These are phyloP conservation scores for Gonapodya prolifera DNA, from an alignment of 192 early-diverging fungal genomes.

Conservation along the genomic window DNA sequence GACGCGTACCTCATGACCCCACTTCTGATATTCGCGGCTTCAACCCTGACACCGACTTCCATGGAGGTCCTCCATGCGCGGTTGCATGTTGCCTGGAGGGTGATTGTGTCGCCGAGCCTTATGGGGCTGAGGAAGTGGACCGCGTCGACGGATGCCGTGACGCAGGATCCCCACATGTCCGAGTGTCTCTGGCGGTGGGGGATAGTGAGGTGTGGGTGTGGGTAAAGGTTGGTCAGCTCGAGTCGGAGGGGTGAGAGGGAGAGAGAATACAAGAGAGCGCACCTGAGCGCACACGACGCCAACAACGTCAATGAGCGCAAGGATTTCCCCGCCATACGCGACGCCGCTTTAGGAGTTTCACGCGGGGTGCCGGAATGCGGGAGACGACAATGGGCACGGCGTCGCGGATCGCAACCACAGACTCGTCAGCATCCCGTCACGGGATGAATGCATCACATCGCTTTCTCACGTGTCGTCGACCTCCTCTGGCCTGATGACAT, in stretches of 20 bases:
- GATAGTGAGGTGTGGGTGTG: background rate
- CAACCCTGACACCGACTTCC: conserved; percentile 58
- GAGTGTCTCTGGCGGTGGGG: background rate
- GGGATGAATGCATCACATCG: background rate
- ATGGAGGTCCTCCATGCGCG: conserved; percentile 56
- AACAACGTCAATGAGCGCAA: background rate
- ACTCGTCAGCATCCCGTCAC: background rate
- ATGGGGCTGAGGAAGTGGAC: conserved; percentile 57
- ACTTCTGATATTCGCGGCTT: conserved; percentile 34
- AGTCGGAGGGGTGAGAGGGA: too few relatives aligned
- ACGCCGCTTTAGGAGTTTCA: background rate
- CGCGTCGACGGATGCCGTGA: conserved; percentile 52
- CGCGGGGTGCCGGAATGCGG: background rate
- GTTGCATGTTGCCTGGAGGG: conserved; percentile 50
- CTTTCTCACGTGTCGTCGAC: background rate
- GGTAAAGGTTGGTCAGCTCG: too few relatives aligned
- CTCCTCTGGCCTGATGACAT: background rate
- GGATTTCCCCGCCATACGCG: background rate
- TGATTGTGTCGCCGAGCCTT: conserved; percentile 45
- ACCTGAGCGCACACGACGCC: background rate
- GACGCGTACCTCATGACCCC: background rate
- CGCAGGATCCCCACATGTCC: conserved; percentile 9
- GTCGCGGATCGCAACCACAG: background rate
- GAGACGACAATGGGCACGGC: background rate
- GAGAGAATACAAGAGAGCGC: too few relatives aligned